phyloP scores from a whole-genome alignment of 768 basidiomycete genomes.

The Macrolepiota dolichaula region DNA sequence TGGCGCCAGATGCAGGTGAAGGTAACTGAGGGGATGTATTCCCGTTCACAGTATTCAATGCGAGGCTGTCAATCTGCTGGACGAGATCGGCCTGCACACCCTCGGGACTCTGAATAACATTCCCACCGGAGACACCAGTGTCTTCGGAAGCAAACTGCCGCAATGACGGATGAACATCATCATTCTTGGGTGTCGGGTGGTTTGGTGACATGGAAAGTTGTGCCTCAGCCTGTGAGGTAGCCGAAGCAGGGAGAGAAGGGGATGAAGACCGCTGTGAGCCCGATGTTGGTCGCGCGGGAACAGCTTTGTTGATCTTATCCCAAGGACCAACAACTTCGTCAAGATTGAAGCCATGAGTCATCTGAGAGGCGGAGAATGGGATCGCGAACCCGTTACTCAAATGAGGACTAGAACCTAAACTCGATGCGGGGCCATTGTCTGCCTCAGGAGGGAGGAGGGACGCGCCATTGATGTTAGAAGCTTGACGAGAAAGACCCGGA shows the following conservation, averaged over 20 bases:
- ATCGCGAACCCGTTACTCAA: constrained; percentile 15
- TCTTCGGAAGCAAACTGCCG: constrained; percentile 25
- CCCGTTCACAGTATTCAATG: constrained; percentile 50
- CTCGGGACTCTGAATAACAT: constrained; percentile 16
- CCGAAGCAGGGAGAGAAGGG: constrained; percentile 15
- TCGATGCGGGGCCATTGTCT: constrained; percentile 14
- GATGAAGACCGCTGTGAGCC: constrained; percentile 35
- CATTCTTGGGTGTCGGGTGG: constrained; percentile 6
- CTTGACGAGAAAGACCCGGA: constrained; percentile 35
- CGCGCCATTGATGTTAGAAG: constrained; percentile 23
- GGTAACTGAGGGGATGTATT: constrained; percentile 73
- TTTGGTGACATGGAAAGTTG: constrained; percentile 12
- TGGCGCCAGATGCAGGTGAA: constrained; percentile 67
- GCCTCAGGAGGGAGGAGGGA: constrained; percentile 15
- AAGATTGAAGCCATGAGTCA: constrained; percentile 5
- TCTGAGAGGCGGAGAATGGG: constrained; percentile 10
- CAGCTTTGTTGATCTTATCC: constrained; percentile 30
- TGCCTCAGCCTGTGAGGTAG: constrained; percentile 1
- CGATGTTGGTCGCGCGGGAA: constrained; percentile 11
- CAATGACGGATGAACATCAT: constrained; percentile 9
- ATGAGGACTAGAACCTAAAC: constrained; percentile 20
- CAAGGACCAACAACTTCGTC: constrained; percentile 42
- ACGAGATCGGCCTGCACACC: constrained; percentile 25
- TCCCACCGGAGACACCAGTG: constrained; percentile 17
- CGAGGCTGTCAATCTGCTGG: constrained; percentile 44